Base-by-base conservation (phyloP, 2,329 filamentous ascomycete genomes). In the Podosphaera xanthii region DNA sequence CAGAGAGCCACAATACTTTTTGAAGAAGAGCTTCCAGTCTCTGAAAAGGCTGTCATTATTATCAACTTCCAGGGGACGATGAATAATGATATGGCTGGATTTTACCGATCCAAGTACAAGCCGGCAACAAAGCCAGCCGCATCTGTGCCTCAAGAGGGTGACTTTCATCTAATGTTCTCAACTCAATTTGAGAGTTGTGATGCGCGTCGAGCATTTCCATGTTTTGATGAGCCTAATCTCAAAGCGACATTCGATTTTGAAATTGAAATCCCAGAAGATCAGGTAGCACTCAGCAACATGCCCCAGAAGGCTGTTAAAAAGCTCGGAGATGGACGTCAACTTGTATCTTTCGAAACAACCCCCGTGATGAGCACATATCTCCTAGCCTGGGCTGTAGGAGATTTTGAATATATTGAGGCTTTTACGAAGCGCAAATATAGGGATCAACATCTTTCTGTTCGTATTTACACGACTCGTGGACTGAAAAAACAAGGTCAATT, bases 181-280 rank as follows among this genome's bases (percentile, higher is more conserved):
- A 98, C 92, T 56, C 92, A 98, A 70, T 98, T 98, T 69, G 92
- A 98, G 75, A 85, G 90, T 53, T 95, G 89, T 68, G 92, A 98
- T 72, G 92, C 92, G 62, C 84, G 92, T 64, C 80, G 90, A 64
- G 91, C 92, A 7, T 96, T 98, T 73, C 92, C 92, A 55, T 98
- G 92, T 74, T 97, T 97, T 68, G 92, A 98, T 69, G 92, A 98
- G 74, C 92, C 92, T 49, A 95, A 94, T 68, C 78, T 97, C 63
- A 98, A 98, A 74, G 88, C 92, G 9, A 91, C 89, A 2, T 97
- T 96, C 68, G 90, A 96, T 71, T 86, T 98, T 61, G 79, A 89
- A 67, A 85, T 98, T 63, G 91, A 97, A 73, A 79, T 96, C 54
- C 91, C 92, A 14, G 83, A 85, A 54, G 87, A 91, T 64, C 85